Evolutionary conservation across 2,329 filamentous ascomycete genomes (phyloP), one percentile per base, ranked within the genome.

Genomic region (Metarhizium sp.): DNA sequence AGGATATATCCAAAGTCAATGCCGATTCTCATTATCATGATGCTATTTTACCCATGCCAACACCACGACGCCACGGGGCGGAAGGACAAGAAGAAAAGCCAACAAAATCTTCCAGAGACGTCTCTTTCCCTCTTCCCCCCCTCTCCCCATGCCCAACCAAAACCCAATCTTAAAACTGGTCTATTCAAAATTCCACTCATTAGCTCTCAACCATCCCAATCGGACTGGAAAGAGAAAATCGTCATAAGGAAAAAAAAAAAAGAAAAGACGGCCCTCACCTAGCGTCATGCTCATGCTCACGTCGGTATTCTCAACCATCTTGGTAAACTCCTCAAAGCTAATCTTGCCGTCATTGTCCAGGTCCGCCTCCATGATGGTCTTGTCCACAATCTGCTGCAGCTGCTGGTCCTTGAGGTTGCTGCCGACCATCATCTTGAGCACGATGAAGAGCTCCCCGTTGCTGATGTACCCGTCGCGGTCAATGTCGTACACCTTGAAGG

Each of bases 361-460:
- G 73, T 99, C 94, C 51, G 94, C 94, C 77, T 99, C 94, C 94
- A 97, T 97, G 71, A 99, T 97, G 58, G 94, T 99, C 84, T 99
- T 99, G 78, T 99, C 94, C 64, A 99, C 94, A 70, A 99, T 99
- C 83, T 92, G 94, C 77, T 99, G 94, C 70, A 99, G 76, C 76
- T 99, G 94, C 75, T 96, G 90, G 72, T 99, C 94, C 80, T 99
- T 99, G 67, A 99, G 77, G 73, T 99, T 99, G 77, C 89, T 96
- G 58, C 94, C 94, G 52, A 99, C 94, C 94, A 99, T 99, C 94
- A 99, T 99, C 87, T 99, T 99, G 67, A 99, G 81, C 67, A 99
- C 94, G 67, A 99, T 97, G 73, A 97, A 99, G 52, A 99, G 82
- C 78, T 99, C 94, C 66, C 94, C 94, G 73, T 99, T 99, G 78